Evolutionary conservation across 495 filamentous ascomycete species (phyloP).

Genomic region (Penicillium canariense): DNA sequence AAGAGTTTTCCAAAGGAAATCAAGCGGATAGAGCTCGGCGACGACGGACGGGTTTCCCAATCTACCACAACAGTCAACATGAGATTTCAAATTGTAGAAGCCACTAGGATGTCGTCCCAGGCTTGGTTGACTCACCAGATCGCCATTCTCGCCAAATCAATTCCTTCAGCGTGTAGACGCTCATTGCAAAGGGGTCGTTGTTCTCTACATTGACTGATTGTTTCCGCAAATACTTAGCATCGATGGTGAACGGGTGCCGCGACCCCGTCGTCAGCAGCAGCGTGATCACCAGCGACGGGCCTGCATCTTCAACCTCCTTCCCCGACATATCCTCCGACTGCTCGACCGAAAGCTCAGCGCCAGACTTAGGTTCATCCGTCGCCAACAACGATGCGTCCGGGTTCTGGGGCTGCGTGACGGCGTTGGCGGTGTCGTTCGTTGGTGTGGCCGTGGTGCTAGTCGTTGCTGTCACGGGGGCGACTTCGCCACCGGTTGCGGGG

Average conservation of each 20-base stretch:
- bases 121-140: slow-evolving; percentile 46
- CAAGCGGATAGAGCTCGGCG: slow-evolving; percentile 79
- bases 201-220: slow-evolving; percentile 71
- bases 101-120: neutral
- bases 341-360: slow-evolving; percentile 27
- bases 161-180: slow-evolving; percentile 88
- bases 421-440: slow-evolving; percentile 15
- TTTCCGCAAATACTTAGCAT: slow-evolving; percentile 79
- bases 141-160: slow-evolving; percentile 89
- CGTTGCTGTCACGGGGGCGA: slow-evolving; percentile 24
- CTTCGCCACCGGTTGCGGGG: slow-evolving; percentile 29
- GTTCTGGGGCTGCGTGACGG: slow-evolving; percentile 15
- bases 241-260: slow-evolving; percentile 82
- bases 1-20: slow-evolving; percentile 87
- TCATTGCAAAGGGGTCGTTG: slow-evolving; percentile 82
- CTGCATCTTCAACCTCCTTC: slow-evolving; percentile 45
- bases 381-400: slow-evolving; percentile 25
- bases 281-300: slow-evolving; percentile 59
- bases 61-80: slow-evolving; percentile 44
- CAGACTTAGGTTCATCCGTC: slow-evolving; percentile 36
- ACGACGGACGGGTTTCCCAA: slow-evolving; percentile 81
- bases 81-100: too few species aligned
- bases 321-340: slow-evolving; percentile 39
- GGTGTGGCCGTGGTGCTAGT: slow-evolving; percentile 15
- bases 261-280: slow-evolving; percentile 77